Percentiles rank a stretch among this genome's conserved stretches.
These are phyloP conservation scores for Oxytropis ochrocephala DNA, from an alignment of 306 rosid genomes.

Conservation along the genomic window DNA sequence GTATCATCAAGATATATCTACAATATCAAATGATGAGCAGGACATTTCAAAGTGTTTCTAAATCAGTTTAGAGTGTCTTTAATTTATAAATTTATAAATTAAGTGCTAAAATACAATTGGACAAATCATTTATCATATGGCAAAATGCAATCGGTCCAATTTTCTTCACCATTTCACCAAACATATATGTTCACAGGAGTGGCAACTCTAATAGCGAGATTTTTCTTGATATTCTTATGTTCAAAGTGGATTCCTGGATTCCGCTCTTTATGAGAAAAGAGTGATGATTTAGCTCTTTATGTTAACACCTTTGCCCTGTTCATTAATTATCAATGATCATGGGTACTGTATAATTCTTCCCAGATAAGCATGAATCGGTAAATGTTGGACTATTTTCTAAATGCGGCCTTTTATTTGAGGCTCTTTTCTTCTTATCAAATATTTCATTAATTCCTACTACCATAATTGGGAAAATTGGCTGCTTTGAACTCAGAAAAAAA, in stretches of 20 bases:
- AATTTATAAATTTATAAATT: neutral
- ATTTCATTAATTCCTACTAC: too few relatives aligned
- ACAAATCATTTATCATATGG: neutral
- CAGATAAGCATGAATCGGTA: neutral
- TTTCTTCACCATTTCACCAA: neutral
- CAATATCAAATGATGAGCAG: neutral
- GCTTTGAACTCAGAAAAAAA: neutral
- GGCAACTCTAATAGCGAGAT: neutral
- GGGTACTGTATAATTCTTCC: conserved; percentile 2
- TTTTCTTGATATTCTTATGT: neutral
- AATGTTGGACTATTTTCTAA: neutral
- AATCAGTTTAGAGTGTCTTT: neutral
- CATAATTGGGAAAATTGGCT: neutral
- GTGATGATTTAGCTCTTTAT: neutral
- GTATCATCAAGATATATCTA: neutral
- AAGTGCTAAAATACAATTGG: neutral
- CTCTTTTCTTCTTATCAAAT: too few relatives aligned
- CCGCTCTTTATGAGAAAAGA: neutral
- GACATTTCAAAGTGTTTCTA: neutral
- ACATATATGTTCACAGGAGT: neutral
- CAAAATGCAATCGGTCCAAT: neutral
- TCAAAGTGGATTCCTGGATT: neutral
- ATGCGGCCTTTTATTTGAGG: neutral
- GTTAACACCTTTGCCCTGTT: neutral
- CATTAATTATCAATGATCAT: neutral